Percentiles rank a stretch among this genome's conserved stretches.
phyloP scores from a whole-genome alignment of 2,329 filamentous ascomycete species.

The Curvularia sp. region DNA sequence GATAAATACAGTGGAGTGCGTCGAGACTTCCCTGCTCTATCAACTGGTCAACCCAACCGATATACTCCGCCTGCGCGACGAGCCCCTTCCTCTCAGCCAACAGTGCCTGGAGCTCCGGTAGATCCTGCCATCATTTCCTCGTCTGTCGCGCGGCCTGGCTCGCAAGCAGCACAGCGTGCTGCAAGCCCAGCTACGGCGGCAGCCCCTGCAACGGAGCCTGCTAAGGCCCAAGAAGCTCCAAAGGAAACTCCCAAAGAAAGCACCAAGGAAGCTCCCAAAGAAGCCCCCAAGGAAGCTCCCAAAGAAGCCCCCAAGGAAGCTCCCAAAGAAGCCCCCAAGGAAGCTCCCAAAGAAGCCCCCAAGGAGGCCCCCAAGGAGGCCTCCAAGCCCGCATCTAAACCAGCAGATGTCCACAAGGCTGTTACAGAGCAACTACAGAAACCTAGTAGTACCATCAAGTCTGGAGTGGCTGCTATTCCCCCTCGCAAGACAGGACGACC shows the following conservation, averaged over 20 bases:
- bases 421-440: conserved; percentile 36
- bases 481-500: conserved; percentile 50
- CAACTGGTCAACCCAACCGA: conserved; percentile 67
- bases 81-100: conserved; percentile 75
- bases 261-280: conserved; percentile 4
- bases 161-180: conserved; percentile 34
- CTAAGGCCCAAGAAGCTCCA: conserved; percentile 8
- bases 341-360: conserved; percentile 1
- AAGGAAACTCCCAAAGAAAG: conserved; percentile 10
- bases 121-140: conserved; percentile 92
- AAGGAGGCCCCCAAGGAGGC: conserved; percentile 2
- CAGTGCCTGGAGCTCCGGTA: conserved; percentile 76
- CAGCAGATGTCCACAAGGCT: conserved; percentile 29
- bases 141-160: conserved; percentile 66
- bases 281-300: conserved; percentile 1
- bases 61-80: conserved; percentile 92
- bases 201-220: conserved; percentile 26
- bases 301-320: conserved; percentile 11
- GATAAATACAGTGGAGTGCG: conserved; percentile 97
- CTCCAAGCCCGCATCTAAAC: conserved; percentile 29
- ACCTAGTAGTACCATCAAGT: conserved; percentile 40
- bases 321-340: conserved; percentile 6
- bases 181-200: conserved; percentile 34
- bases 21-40: conserved; percentile 72
- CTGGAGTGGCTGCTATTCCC: conserved; percentile 33